These are phyloP conservation scores for Solanum phureja DNA, from an alignment of 257 asterid species.

Conservation along the genomic window DNA sequence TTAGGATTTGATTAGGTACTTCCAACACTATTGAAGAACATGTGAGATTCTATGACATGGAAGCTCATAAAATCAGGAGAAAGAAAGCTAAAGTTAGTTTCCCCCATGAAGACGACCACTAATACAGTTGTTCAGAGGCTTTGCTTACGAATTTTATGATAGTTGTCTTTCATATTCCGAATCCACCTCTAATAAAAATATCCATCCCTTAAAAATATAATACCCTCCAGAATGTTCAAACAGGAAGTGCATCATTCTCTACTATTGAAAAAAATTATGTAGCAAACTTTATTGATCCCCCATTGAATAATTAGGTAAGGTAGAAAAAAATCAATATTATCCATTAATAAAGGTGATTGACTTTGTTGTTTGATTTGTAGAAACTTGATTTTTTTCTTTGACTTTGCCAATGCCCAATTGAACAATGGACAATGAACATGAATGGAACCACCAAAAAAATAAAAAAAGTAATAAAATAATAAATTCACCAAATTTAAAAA, in stretches of 20 bases:
- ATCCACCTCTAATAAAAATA: background rate
- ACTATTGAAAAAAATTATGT: no score
- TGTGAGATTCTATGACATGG: no score
- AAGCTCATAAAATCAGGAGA: no score
- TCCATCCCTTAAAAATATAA: background rate
- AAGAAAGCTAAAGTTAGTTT: no score
- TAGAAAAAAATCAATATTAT: background rate
- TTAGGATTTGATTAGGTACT: no score
- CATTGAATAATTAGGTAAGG: background rate
- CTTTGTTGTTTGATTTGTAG: background rate
- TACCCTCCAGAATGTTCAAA: background rate
- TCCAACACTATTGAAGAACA: no score
- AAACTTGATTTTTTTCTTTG: background rate
- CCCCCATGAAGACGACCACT: no score
- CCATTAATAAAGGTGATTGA: background rate
- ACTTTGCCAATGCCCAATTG: background rate
- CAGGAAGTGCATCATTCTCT: background rate
- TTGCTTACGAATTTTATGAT: no score
- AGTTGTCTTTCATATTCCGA: no score
- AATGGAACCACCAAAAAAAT: background rate
- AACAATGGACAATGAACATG: background rate
- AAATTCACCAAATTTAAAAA: background rate
- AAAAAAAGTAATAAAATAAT: background rate
- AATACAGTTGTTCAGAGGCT: no score
- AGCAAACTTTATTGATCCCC: background rate